Percentiles rank a stretch among this genome's conserved stretches.
These are phyloP conservation scores for Penicillium turbatum DNA, from an alignment of 495 filamentous ascomycete genomes.

Conservation along the genomic window DNA sequence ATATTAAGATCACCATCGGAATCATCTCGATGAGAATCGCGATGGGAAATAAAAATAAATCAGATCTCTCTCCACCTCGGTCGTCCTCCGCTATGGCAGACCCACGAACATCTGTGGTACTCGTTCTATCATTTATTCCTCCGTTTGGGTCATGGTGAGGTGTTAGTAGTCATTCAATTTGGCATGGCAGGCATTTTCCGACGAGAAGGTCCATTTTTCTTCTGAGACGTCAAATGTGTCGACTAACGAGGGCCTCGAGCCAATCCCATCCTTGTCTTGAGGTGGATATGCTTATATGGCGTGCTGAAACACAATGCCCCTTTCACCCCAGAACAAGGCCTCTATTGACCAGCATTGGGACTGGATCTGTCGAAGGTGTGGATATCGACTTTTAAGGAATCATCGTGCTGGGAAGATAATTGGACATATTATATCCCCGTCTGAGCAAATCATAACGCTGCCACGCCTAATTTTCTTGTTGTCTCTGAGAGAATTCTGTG, in stretches of 20 bases:
- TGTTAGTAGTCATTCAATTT: not conserved
- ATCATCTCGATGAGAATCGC: not conserved
- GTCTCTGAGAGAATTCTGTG: not conserved
- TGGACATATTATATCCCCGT: not conserved
- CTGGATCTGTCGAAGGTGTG: not conserved
- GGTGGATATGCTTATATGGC: not conserved
- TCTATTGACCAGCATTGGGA: not conserved
- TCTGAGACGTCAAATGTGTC: conserved; percentile 10
- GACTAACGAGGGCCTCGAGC: not conserved
- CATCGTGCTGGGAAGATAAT: not conserved
- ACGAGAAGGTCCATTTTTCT: not conserved
- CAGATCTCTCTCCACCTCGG: conserved; percentile 3
- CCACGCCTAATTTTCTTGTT: not conserved
- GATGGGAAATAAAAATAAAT: conserved; percentile 3
- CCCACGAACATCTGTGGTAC: not conserved
- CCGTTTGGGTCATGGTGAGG: too few relatives aligned
- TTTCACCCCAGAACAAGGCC: not conserved
- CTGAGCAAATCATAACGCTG: conserved; percentile 5
- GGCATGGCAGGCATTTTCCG: not conserved
- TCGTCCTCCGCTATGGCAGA: not conserved
- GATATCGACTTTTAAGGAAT: not conserved
- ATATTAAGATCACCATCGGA: conserved; percentile 3
- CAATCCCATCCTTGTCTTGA: conserved; percentile 4
- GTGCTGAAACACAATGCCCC: not conserved
- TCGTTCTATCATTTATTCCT: not conserved